Evolutionary conservation across 768 basidiomycete genomes (phyloP), one percentile per base, ranked within the genome.

Genomic region (Candolleomyces efflorescens): DNA sequence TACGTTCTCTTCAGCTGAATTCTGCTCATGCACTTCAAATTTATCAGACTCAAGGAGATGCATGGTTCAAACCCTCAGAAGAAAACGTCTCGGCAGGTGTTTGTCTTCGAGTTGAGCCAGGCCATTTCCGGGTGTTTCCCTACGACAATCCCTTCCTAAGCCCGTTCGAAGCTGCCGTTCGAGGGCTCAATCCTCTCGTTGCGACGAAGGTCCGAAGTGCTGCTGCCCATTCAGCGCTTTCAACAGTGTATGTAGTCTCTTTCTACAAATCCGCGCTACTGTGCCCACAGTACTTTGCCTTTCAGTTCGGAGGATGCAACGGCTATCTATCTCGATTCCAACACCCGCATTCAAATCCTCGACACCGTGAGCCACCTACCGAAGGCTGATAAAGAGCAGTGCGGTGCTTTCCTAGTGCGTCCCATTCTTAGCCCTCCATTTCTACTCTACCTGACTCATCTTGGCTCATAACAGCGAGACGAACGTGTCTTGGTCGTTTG

Each of bases 371-470:
- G 68, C 53, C 78, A 82, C 56, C 75, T 95, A 43, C 82, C 87
- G 5, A 79, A 81, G 41, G 92, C 92, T 6, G 90, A 94, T 67
- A 94, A 94, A 74, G 92, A 94, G 67, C 92, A 94, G 65, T 92
- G 89, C 51, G 93, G 86, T 18, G 93, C 93, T 12, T 95, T 95
- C 68, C 80, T 93, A 54, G 90, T 88, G 68, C 65, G 82, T 78
- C 47, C 49, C 56, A 53, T 36, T 38, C 20, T 45, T 22, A 10
- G 13, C 53, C 32, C 53, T 56, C 26, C 55, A 55, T 36, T n/a
- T 32, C 7, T 20, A 46, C 15, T 44, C 24, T 50, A 24, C 12
- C 52, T 44, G 38, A 39, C 59, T 54, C 32, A 63, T 59, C 59
- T 58, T 60, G 57, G 27, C 49, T 20, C n/a, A 12, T n/a, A 20